Conservation (phyloP, 768 basidiomycete genomes). For the Trametes sanguinea region DNA sequence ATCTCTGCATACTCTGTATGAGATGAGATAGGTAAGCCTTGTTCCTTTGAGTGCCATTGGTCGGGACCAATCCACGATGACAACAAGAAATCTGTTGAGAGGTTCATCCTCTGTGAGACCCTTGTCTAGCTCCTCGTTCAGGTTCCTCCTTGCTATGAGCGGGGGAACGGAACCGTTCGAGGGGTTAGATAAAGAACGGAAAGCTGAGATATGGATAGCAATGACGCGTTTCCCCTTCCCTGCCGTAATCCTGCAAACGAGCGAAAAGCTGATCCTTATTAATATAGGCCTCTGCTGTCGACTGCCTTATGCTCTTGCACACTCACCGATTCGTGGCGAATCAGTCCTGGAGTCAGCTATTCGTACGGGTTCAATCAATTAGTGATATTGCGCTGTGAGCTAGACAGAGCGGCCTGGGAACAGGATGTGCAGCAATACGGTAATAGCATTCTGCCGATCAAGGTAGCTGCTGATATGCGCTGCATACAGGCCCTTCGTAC, state of each 20-base stretch:
- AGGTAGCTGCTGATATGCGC: too few relatives aligned
- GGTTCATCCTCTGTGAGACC: constrained; percentile 41
- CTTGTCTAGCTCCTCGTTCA: constrained; percentile 37
- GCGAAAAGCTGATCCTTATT: background rate
- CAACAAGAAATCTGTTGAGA: constrained; percentile 25
- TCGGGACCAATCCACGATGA: constrained; percentile 20
- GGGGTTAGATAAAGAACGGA: constrained; percentile 55
- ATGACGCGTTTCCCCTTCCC: background rate
- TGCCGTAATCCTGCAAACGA: background rate
- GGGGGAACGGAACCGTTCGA: constrained; percentile 45
- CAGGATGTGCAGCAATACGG: too few relatives aligned
- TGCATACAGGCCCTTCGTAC: too few relatives aligned
- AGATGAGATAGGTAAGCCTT: constrained; percentile 4
- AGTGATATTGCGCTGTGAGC: too few relatives aligned
- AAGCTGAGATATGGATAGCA: constrained; percentile 45
- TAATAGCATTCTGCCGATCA: too few relatives aligned
- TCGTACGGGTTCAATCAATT: too few relatives aligned
- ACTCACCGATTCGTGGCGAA: too few relatives aligned
- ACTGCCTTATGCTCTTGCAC: too few relatives aligned
- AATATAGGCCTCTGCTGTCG: too few relatives aligned
- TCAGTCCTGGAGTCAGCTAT: too few relatives aligned
- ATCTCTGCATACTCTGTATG: too few relatives aligned
- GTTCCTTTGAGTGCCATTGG: background rate
- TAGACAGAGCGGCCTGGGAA: too few relatives aligned
- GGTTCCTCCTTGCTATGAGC: constrained; percentile 33